Evolutionary conservation across 2,329 filamentous ascomycete genomes (phyloP), one percentile per base, ranked within the genome.

Genomic region (Chalaropsis thielavioides): DNA sequence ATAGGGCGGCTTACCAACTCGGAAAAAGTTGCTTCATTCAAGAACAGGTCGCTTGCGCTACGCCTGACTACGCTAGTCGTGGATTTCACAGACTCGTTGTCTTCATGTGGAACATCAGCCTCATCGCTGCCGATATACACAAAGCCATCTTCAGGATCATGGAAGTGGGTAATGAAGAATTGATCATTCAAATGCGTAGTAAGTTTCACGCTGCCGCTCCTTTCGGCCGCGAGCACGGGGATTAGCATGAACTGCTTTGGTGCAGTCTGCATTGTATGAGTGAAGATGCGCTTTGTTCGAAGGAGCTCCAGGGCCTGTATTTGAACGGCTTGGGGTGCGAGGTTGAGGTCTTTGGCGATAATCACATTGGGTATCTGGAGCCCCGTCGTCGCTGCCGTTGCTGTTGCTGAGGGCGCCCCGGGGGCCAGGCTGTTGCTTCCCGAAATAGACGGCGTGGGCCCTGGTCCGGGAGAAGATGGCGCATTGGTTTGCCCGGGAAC

Each of bases 101-200:
- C 71, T 38, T 72, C 73, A 31, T 71, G 71, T 27, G 74, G 72
- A n/a, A 71, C 68, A 27, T 78, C 75, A 22, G 75, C 75, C 19
- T 54, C 66, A 17, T 22, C 46, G 24, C 44, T 43, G 43, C 95
- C 88, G 0, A 92, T 74, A 68, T 94, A 88, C 3, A 85, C 80
- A 68, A 91, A 87, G 0, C 87, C 89, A 72, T 92, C 84, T 1
- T 82, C 79, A 0, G 81, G 79, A 66, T 86, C 81, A 71, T 97
- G 91, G 76, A 86, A 89, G 73, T 97, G 92, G 0, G 89, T 92
- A 66, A 97, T 85, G 72, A 91, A 90, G 69, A 97, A 87, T 68
- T 89, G 84, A 67, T 97, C 90, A 70, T 91, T 95, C 74, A 87
- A 72, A 69, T 90, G 81, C 40, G 74, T 75, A 24, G 78, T 80